These are phyloP conservation scores for Alternaria dauci DNA, from an alignment of 2,329 filamentous ascomycete species.

Conservation along the genomic window DNA sequence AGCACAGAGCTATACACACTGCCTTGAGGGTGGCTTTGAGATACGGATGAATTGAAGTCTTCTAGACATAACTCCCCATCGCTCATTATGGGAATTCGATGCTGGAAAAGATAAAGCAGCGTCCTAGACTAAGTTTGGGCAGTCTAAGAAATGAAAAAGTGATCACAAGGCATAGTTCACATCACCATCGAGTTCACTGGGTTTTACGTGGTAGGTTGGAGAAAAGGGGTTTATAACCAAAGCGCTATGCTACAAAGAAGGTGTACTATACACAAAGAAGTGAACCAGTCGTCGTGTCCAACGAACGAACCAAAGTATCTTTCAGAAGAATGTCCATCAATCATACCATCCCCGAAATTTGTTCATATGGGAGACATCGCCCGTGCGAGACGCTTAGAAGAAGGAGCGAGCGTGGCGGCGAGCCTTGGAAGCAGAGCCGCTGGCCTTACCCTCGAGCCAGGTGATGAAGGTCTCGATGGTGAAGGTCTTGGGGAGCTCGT, in stretches of 20 bases:
- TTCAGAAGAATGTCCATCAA: conserved; percentile 8
- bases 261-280: conserved; percentile 30
- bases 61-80: not conserved
- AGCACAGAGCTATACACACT: not conserved
- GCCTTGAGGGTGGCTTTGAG: not conserved
- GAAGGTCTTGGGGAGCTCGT: conserved; percentile 40
- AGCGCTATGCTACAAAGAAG: conserved; percentile 25
- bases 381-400: conserved; percentile 15
- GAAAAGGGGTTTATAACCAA: conserved; percentile 3
- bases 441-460: conserved; percentile 43
- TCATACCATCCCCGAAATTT: not conserved
- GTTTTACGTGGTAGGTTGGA: not conserved
- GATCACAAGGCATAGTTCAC: not conserved
- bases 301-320: conserved; percentile 15
- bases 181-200: not conserved
- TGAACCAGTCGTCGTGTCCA: conserved; percentile 22
- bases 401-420: conserved; percentile 43
- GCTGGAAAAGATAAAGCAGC: not conserved
- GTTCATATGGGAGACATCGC: not conserved
- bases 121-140: not conserved
- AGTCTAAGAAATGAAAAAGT: not conserved
- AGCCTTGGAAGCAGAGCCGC: conserved; percentile 28
- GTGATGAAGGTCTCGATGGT: conserved; percentile 46
- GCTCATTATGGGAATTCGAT: not conserved
- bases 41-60: not conserved